Evolutionary conservation across 2,329 filamentous ascomycete genomes (phyloP), one percentile per base, ranked within the genome.

Genomic region (Botrytis cinerea): DNA sequence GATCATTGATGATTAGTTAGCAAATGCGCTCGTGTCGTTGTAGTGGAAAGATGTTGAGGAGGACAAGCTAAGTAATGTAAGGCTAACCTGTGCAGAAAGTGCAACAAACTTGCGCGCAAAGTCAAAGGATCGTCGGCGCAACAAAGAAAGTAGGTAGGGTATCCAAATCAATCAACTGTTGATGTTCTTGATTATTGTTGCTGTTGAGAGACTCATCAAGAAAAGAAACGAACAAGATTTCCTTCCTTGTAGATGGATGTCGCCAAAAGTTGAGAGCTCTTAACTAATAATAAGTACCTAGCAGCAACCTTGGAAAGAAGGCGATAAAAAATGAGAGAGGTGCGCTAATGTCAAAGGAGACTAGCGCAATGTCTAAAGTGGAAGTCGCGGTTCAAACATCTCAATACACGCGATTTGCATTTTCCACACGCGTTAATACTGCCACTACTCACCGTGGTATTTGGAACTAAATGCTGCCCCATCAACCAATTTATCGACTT

Each of bases 401-500:
- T n/a, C 48, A 57, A 32, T 14, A 25, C 35, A 66, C 71, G 71
- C 62, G 71, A 60, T 48, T 68, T 43, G 8, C 22, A 67, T 67
- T 48, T 54, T 35, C 43, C 28, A 22, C 25, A 67, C 64, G 64
- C 64, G 64, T 67, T n/a, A 20, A 28, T 32, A 43, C 38, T 69
- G 48, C 43, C 60, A 20, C n/a, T 32, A 35, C 46, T 54, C 14
- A 43, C 70, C 70, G 60, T 43, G 51, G n/a, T 18, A 28, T 57
- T 57, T 72, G 32, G 38, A 25, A 67, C 32, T 48, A 32, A 43
- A 54, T 68, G 48, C 64, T 68, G 35, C 64, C 64, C 64, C 66
- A 57, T 71, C 69, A 64, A 48, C 60, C 60, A 71, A 64, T 46
- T 64, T 71, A 45, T 70, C 57, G 25, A 70, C 57, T 40, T 45